phyloP scores from a whole-genome alignment of 345 rosid species.

The Sonneratia alba region DNA sequence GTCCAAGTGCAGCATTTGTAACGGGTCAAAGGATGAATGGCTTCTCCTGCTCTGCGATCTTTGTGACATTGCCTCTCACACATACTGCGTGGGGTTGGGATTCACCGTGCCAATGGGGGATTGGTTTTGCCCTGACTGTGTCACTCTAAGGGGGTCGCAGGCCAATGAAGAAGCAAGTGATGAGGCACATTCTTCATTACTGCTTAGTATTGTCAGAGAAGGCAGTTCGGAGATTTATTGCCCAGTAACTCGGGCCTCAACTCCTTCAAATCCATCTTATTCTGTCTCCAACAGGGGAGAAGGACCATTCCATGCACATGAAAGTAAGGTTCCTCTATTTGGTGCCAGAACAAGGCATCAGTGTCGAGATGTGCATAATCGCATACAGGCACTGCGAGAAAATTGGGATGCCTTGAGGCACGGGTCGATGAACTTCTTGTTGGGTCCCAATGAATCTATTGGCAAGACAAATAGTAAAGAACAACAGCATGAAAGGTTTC shows the following conservation, averaged over 20 bases:
- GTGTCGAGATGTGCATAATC: slow-evolving; percentile 35
- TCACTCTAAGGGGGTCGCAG: slow-evolving; percentile 33
- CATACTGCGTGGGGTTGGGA: slow-evolving; percentile 48
- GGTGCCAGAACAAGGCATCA: slow-evolving; percentile 35
- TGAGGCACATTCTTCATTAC: slow-evolving; percentile 8
- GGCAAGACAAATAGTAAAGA: slow-evolving; percentile 1
- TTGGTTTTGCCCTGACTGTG: slow-evolving; percentile 58
- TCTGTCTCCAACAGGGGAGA: not conserved
- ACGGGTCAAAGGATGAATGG: slow-evolving; percentile 23
- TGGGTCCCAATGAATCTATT: slow-evolving; percentile 14
- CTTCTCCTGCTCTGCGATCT: slow-evolving; percentile 52
- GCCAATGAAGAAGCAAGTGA: slow-evolving; percentile 19
- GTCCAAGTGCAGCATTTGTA: slow-evolving; percentile 32
- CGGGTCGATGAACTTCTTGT: slow-evolving; percentile 35
- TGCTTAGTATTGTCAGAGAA: slow-evolving; percentile 22
- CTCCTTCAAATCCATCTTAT: not conserved
- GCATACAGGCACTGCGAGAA: slow-evolving; percentile 31
- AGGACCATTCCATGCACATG: slow-evolving; percentile 1
- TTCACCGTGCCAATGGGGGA: slow-evolving; percentile 52
- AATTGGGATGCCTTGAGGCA: slow-evolving; percentile 43
- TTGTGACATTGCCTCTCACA: slow-evolving; percentile 47
- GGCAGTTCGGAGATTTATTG: not conserved
- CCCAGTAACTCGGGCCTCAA: not conserved
- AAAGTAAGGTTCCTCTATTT: slow-evolving; percentile 8
- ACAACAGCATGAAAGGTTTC: slow-evolving; percentile 1